Evolutionary conservation across 2,329 filamentous ascomycete species (phyloP), one percentile per base, ranked within the genome.

Genomic region (Raffaelea albimanens): DNA sequence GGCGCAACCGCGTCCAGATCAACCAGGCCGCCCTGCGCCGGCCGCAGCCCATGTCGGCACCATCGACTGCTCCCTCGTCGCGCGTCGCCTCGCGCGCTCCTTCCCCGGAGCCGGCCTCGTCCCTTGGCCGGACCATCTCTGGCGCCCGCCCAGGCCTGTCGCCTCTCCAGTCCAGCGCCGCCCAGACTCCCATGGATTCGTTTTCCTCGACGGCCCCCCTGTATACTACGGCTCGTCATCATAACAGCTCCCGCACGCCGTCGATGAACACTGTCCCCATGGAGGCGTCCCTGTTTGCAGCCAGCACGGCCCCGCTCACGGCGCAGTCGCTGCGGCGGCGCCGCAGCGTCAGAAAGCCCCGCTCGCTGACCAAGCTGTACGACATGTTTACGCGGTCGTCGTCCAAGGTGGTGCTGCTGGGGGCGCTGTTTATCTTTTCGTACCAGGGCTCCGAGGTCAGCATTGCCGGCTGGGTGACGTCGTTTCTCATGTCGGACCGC

Each of bases 361-460:
- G 39, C 33, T n/a, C 8, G 22, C 9, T 41, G 11, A 10, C n/a
- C 4, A 58, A 64, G 39, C 52, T 70, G 21, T 55, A 63, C 10
- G 67, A 66, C 44, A 70, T 77, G 69, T 57, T 74, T 43, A 53
- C 73, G 57, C 67, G 69, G 51, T 61, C 75, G 60, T 65, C 68
- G 63, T 57, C 71, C 67, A 61, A 76, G 29, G 72, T 81, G 4
- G 86, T 89, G 0, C 64, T 93, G 1, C 71, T 93, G 0, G 85
- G 86, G 3, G 83, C 87, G 0, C 62, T 87, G 10, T 93, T 93
- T 68, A 85, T 93, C 62, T 93, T 94, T 61, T 79, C 82, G 22
- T 94, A 95, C 62, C 86, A 93, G 63, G 87, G 87, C 31, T 83
- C 85, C 33, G 87, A 94, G 64, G 87, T 94, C 16, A 82, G 82